phyloP scores from a whole-genome alignment of 2,329 filamentous ascomycete species.

The Talaromyces sp. region DNA sequence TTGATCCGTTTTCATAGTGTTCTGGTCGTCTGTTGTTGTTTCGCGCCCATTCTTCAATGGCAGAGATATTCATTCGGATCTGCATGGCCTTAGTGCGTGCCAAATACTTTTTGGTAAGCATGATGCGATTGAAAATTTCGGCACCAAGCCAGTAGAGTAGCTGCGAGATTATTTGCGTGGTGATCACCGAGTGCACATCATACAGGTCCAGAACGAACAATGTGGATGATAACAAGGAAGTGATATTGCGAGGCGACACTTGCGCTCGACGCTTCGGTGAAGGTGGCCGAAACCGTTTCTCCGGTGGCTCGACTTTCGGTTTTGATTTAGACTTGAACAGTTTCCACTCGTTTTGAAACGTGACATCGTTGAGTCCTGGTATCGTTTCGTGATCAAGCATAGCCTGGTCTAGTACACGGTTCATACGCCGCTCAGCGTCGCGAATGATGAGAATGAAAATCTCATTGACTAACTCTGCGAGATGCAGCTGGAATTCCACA shows the following conservation, averaged over 20 bases:
- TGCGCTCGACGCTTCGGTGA: conserved; percentile 91
- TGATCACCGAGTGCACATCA: conserved; percentile 96
- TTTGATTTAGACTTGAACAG: conserved; percentile 89
- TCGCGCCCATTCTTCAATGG: conserved; percentile 91
- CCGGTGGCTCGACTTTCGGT: conserved; percentile 77
- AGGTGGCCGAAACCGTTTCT: conserved; percentile 86
- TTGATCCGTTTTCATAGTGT: conserved; percentile 90
- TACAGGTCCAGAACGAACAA: conserved; percentile 98
- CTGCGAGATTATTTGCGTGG: conserved; percentile 83
- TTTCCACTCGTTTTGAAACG: conserved; percentile 98
- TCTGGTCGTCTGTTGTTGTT: conserved; percentile 90
- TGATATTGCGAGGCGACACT: conserved; percentile 88
- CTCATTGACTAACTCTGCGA: conserved; percentile 93
- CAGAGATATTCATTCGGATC: conserved; percentile 97
- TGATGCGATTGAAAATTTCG: conserved; percentile 95
- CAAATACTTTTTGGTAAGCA: conserved; percentile 91
- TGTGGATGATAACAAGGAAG: conserved; percentile 88
- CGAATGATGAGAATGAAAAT: conserved; percentile 97
- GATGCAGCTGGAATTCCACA: conserved; percentile 82
- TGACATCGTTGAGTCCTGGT: conserved; percentile 91
- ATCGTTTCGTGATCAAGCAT: conserved; percentile 99
- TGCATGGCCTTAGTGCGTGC: conserved; percentile 98
- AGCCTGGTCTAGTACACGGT: conserved; percentile 86
- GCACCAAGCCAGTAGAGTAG: conserved; percentile 94
- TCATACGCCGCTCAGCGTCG: conserved; percentile 90